Evolutionary conservation across 2,329 filamentous ascomycete genomes (phyloP), one percentile per base, ranked within the genome.

Genomic region (Aspergillus udagawae): DNA sequence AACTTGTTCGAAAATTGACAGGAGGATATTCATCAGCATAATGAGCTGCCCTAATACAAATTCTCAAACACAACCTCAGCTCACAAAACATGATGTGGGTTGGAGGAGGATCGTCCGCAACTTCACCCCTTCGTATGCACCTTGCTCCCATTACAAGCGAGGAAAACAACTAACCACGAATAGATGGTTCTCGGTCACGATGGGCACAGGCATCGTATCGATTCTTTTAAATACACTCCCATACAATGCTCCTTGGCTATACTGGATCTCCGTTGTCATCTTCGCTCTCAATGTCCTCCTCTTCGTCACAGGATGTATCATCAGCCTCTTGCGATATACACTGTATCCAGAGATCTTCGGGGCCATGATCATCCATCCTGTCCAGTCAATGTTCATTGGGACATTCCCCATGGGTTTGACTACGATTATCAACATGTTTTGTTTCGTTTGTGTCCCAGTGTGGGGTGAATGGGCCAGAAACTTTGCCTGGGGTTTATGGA

Each of bases 371-470:
- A 74, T 77, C 2, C 85, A 91, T 67, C 86, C 85, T 0, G 81
- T 80, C 1, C 85, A 91, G 65, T 86, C 83, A 1, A 77, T 91
- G 53, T 91, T 90, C 62, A 73, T 91, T 3, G 87, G 83, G 0
- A 87, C 85, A 0, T 81, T 88, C 32, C 86, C 86, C 0, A 89
- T 90, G 84, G 86, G 81, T 0, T 81, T 90, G 57, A 83, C 85
- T 0, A 89, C 86, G 1, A 83, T 90, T 47, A 82, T 89, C 59
- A 85, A 86, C 60, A 85, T 86, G 80, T 82, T 85, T 68, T 77
- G 85, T 12, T 77, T 84, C 32, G 77, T 84, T 35, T 88, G 86
- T 68, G 76, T 81, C 7, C 81, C 81, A 0, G 75, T 73, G n/a
- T 89, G 84, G 86, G 86, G 84, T 1, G 63, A 76, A 14, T 83